Percentiles rank a stretch among this genome's conserved stretches.
phyloP scores from a whole-genome alignment of 2,329 filamentous ascomycete species.

The Erysiphe pulchra region DNA sequence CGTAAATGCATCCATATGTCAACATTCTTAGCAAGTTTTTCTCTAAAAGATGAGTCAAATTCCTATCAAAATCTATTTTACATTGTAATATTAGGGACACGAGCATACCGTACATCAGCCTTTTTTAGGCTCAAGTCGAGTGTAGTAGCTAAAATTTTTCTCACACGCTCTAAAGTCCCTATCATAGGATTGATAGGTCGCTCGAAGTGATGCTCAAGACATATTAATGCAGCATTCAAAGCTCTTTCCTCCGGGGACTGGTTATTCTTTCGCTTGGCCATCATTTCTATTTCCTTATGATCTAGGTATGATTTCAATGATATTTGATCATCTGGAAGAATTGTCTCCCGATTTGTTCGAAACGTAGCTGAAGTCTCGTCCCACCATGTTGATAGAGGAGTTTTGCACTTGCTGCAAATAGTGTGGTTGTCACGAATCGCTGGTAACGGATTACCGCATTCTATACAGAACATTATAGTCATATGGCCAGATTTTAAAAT shows the following conservation, averaged over 20 bases:
- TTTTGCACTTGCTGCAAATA: conserved; percentile 13
- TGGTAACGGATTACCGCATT: conserved; percentile 11
- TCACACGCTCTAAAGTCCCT: conserved; percentile 26
- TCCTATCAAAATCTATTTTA: neutral
- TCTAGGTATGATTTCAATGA: conserved; percentile 2
- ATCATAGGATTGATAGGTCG: conserved; percentile 29
- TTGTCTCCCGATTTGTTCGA: conserved; percentile 11
- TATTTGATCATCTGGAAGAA: conserved; percentile 5
- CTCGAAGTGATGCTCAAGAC: conserved; percentile 34
- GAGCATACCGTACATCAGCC: conserved; percentile 28
- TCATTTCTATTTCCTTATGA: conserved; percentile 2
- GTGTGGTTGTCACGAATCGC: conserved; percentile 7
- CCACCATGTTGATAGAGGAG: conserved; percentile 12
- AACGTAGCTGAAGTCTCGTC: conserved; percentile 11
- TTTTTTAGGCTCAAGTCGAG: conserved; percentile 35
- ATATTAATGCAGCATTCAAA: conserved; percentile 33
- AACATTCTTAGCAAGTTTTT: conserved; percentile 33
- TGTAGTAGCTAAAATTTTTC: conserved; percentile 30
- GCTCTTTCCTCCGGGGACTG: conserved; percentile 36
- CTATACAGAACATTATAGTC: conserved; percentile 9
- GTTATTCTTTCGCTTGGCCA: conserved; percentile 7
- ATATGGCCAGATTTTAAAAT: neutral
- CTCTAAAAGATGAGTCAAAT: conserved; percentile 17
- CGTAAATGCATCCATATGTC: conserved; percentile 40
- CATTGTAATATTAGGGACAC: neutral